A percentile compares a stretch with the other conserved stretches of the same genome.
These are phyloP conservation scores for Monosporozyma unispora DNA, from an alignment of 805 yeast genomes.

Conservation along the genomic window DNA sequence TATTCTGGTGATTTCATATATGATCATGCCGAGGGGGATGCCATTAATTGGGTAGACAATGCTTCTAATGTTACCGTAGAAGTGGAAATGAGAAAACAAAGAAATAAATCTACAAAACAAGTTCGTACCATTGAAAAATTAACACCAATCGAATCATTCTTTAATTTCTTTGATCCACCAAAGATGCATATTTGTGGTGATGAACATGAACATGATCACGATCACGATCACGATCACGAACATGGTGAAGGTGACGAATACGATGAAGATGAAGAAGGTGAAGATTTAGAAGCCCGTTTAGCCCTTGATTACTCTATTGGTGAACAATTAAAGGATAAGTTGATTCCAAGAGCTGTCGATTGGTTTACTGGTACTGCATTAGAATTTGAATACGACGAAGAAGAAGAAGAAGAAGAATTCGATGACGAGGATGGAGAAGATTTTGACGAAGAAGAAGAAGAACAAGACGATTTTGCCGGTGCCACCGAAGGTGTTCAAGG, in stretches of 20 bases:
- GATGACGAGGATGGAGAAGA: slow-evolving; percentile 59
- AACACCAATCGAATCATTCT: slow-evolving; percentile 90
- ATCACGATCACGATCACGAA: slow-evolving; percentile 41
- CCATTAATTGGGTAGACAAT: slow-evolving; percentile 70
- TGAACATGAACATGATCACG: slow-evolving; percentile 37
- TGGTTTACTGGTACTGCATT: slow-evolving; percentile 98
- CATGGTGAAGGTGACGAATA: slow-evolving; percentile 31
- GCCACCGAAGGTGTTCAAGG: slow-evolving; percentile 56
- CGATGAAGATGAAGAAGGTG: slow-evolving; percentile 46
- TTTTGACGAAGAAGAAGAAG: slow-evolving; percentile 19
- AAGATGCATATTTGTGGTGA: slow-evolving; percentile 38
- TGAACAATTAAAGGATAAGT: slow-evolving; percentile 90
- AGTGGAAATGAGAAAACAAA: slow-evolving; percentile 92
- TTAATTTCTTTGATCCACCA: slow-evolving; percentile 94
- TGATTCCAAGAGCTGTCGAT: slow-evolving; percentile 92
- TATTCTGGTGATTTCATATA: slow-evolving; percentile 94
- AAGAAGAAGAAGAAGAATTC: slow-evolving; percentile 53
- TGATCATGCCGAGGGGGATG: slow-evolving; percentile 89
- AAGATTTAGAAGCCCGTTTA: slow-evolving; percentile 71
- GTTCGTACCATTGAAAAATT: slow-evolving; percentile 92
- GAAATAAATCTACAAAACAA: slow-evolving; percentile 93
- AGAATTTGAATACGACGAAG: slow-evolving; percentile 57
- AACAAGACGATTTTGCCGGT: slow-evolving; percentile 32
- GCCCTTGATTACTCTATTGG: slow-evolving; percentile 93
- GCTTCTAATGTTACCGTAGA: slow-evolving; percentile 76